A percentile compares a stretch with the other conserved stretches of the same genome.
These are phyloP conservation scores for Xylaria bambusicola DNA, from an alignment of 495 filamentous ascomycete species.

Conservation along the genomic window DNA sequence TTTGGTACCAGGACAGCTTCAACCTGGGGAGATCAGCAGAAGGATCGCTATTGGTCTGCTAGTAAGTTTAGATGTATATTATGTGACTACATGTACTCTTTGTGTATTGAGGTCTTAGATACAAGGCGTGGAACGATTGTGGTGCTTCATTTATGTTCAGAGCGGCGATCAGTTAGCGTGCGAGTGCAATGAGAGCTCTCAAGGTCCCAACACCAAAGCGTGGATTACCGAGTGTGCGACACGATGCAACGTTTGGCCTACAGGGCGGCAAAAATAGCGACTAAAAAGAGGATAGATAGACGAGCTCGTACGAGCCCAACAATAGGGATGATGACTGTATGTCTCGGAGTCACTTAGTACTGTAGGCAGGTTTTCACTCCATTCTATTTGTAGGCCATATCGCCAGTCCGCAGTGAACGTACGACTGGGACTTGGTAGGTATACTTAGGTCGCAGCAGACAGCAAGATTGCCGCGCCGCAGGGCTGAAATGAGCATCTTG, in stretches of 20 bases:
- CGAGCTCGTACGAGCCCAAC: no score
- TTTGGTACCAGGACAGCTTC: no score
- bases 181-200: no score
- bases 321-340: no score
- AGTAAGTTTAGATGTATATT: no score
- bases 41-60: no score
- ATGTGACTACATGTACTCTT: not conserved
- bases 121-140: not conserved
- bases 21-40: no score
- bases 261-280: not conserved
- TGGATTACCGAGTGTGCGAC: not conserved
- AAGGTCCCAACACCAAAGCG: not conserved
- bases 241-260: conserved; percentile 1
- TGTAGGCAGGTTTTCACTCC: not conserved
- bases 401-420: not conserved
- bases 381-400: no score
- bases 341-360: no score
- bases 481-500: conserved; percentile 17
- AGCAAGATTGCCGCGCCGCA: conserved; percentile 11
- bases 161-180: not conserved
- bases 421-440: no score
- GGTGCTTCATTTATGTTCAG: conserved; percentile 6
- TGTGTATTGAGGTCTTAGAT: not conserved
- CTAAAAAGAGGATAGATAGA: not conserved
- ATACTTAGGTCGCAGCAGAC: not conserved